phyloP scores from a whole-genome alignment of 169 alveolate genomes.

The Eimeria tenella region DNA sequence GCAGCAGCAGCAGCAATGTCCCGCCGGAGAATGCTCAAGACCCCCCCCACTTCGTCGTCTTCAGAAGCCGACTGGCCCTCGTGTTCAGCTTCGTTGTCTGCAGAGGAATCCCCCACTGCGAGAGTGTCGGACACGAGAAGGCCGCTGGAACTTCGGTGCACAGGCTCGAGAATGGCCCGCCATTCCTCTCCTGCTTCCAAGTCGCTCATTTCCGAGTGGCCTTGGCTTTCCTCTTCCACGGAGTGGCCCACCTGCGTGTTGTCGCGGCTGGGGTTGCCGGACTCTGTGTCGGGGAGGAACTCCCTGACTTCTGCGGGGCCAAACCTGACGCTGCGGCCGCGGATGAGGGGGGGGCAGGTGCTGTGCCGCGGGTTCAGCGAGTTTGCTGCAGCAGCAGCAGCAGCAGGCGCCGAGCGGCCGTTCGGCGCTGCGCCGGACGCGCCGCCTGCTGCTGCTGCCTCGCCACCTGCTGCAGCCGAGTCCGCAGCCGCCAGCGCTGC shows the following conservation, averaged over 20 bases:
- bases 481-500: not conserved
- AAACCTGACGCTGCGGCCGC: conserved; percentile 24
- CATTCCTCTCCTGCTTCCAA: too few species aligned
- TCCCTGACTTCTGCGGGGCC: conserved; percentile 34
- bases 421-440: not conserved
- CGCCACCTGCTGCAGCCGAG: not conserved
- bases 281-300: not conserved
- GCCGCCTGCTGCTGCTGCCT: not conserved
- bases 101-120: not conserved
- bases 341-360: not conserved
- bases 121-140: not conserved
- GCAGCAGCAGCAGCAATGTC: conserved; percentile 14
- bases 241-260: too few species aligned
- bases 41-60: not conserved
- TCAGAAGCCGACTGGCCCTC: not conserved
- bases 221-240: too few species aligned
- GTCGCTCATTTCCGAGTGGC: too few species aligned
- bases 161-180: too few species aligned
- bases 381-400: not conserved
- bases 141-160: too few species aligned
- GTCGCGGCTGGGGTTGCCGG: too few species aligned
- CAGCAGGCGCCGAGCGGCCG: too few species aligned
- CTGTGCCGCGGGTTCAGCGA: conserved; percentile 3
- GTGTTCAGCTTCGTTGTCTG: not conserved
- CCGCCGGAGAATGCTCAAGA: not conserved